These are phyloP conservation scores for Verticillium isaacii DNA, from an alignment of 2,329 filamentous ascomycete genomes.

Conservation along the genomic window DNA sequence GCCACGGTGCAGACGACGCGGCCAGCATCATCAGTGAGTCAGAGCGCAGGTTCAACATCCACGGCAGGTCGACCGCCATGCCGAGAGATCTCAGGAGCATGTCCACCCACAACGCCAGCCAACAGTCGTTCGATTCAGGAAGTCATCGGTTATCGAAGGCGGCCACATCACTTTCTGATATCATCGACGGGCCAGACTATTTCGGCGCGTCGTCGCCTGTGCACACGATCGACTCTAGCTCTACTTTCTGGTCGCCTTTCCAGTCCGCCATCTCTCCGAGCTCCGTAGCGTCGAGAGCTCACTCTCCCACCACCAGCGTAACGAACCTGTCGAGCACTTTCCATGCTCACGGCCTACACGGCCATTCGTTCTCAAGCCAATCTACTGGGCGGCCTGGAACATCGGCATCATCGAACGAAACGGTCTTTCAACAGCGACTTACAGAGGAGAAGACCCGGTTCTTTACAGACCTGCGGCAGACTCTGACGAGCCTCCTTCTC, in stretches of 20 bases:
- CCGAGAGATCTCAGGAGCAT: conserved; percentile 51
- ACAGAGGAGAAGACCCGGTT: conserved; percentile 73
- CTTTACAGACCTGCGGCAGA: conserved; percentile 70
- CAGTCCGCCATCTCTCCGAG: conserved; percentile 62
- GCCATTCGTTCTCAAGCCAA: conserved; percentile 40
- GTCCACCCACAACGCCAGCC: conserved; percentile 59
- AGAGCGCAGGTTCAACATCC: conserved; percentile 40
- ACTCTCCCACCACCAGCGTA: conserved; percentile 58
- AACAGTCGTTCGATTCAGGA: conserved; percentile 66
- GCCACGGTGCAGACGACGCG: conserved; percentile 36
- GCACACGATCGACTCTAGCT: conserved; percentile 67
- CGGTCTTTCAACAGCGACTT: conserved; percentile 56
- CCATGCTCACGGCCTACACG: conserved; percentile 32
- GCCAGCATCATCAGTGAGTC: conserved; percentile 52
- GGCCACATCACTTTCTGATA: conserved; percentile 56
- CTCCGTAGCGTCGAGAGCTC: conserved; percentile 52
- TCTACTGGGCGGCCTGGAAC: conserved; percentile 58
- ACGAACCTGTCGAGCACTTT: conserved; percentile 49
- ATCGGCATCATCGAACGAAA: conserved; percentile 63
- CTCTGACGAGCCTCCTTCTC: conserved; percentile 75
- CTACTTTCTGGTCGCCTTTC: conserved; percentile 88
- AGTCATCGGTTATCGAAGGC: conserved; percentile 57
- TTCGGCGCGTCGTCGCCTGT: conserved; percentile 65
- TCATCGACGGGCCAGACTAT: conserved; percentile 66
- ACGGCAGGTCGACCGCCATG: conserved; percentile 34